Base-by-base conservation (phyloP, 129 eudicot species). In the Silybum marianum region DNA sequence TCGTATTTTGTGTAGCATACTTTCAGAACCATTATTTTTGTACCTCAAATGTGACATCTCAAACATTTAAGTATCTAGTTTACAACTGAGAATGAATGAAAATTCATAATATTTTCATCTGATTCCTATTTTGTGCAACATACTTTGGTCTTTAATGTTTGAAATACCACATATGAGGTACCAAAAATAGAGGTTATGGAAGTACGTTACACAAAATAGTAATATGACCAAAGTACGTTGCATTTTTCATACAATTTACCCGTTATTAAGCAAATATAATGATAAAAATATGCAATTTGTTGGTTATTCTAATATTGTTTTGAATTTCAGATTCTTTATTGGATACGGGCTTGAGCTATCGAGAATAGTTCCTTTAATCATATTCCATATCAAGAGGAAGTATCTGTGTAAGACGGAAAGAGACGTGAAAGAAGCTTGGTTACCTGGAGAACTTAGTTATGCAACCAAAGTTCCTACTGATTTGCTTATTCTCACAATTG, bases 311-410 rank as follows among this genome's bases (percentile, higher is more conserved):
- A 10, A 36, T 71, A 12, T 3, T 67, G 48, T 3, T 77, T n/a
- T 73, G 73, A 21, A 48, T 69, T 34, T 67, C 85, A 96, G 99
- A 83, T 96, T 96, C 90, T 96, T 96, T 82, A 98, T 93, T 32
- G 98, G 99, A 16, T 96, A 89, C 25, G 99, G 99, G 83, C 95
- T 96, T 9, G 95, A 91, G 90, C 82, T 96, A 30, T 93, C 99
- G n/a, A 81, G 99, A 71, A 30, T 96, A 40, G 87, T 96, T 81
- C 97, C 99, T 14, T 74, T 96, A 6, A 85, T 96, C 71, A 86
- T 96, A 81, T 96, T 67, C 82, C 95, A 93, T 84, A 76, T 96
- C 23, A 96, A 96, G 86, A 85, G 81, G 81, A 93, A 81, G 81
- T 96, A 90, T 78, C 66, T 96, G 21, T 96, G 98, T 24, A 93